Evolutionary conservation across 306 rosid species (phyloP), one percentile per base, ranked within the genome.

Genomic region (Fagus crenata): DNA sequence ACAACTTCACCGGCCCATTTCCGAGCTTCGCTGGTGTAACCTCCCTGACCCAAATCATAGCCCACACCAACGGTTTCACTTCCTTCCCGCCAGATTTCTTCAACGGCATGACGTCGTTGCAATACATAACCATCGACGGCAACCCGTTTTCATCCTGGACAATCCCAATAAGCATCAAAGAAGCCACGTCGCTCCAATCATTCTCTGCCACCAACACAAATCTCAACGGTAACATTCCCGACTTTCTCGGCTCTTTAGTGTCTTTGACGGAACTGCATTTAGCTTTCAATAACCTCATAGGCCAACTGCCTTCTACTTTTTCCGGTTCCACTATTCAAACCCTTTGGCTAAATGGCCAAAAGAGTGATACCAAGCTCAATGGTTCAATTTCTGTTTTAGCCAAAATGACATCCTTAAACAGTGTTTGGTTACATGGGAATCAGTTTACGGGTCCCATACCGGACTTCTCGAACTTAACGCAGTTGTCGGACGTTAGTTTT

Each of bases 371-470:
- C 12, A 87, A 86, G 74, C 94, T 95, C 28, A 90, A 84, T 76
- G 99, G 99, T 5, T 83, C 96, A 0, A 79, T 95, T 36, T 63
- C 33, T 12, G 89, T 95, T 11, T 81, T 95, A 58, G 82, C 84
- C 2, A 67, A 78, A 4, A 92, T 95, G 99, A 84, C 77, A 15
- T 53, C 81, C 15, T 72, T 95, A 78, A 74, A 11, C 4, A 83
- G 78, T 1, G 72, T 89, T 75, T 88, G 90, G 97, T 86, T 85
- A 40, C 80, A 95, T 46, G 75, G 73, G 49, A 95, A 95, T 69
- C 65, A 80, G 11, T 95, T 95, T 49, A 87, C 90, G 0, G 97
- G 99, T 70, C 97, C 97, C 46, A 73, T 95, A 42, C 97, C 99
- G 1, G 93, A 95, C 67, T 32, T 90, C 6, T 82, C 92, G 0